These are phyloP conservation scores for Venturia asperata DNA, from an alignment of 2,329 filamentous ascomycete genomes.

Conservation along the genomic window DNA sequence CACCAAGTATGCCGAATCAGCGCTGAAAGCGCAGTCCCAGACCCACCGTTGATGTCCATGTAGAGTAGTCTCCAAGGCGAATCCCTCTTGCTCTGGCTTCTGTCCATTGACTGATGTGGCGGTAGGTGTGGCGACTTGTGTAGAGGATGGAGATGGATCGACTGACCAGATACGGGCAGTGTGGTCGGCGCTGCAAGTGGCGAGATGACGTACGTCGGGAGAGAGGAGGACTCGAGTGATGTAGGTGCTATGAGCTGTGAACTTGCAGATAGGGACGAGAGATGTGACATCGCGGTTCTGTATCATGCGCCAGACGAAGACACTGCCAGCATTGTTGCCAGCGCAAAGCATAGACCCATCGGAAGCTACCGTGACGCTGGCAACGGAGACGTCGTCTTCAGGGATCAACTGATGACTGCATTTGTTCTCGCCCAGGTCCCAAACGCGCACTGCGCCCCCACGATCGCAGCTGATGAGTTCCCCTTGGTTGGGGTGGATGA, in stretches of 20 bases:
- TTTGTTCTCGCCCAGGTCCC: slow-evolving; percentile 95
- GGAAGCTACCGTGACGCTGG: slow-evolving; percentile 90
- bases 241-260: slow-evolving; percentile 85
- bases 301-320: slow-evolving; percentile 93
- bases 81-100: slow-evolving; percentile 45
- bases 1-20: slow-evolving; percentile 86
- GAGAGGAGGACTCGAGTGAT: slow-evolving; percentile 88
- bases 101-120: slow-evolving; percentile 26
- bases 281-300: slow-evolving; percentile 76
- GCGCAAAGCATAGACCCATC: slow-evolving; percentile 90
- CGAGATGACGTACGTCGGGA: slow-evolving; percentile 87
- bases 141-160: slow-evolving; percentile 45
- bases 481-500: slow-evolving; percentile 98
- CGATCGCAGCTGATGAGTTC: slow-evolving; percentile 96
- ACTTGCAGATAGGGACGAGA: slow-evolving; percentile 79
- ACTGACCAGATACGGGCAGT: slow-evolving; percentile 96
- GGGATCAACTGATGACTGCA: slow-evolving; percentile 95
- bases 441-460: slow-evolving; percentile 84
- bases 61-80: slow-evolving; percentile 77
- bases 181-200: slow-evolving; percentile 89
- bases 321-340: slow-evolving; percentile 83
- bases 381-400: slow-evolving; percentile 88
- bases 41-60: slow-evolving; percentile 93
- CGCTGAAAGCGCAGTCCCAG: slow-evolving; percentile 94
- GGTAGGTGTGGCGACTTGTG: slow-evolving; percentile 22